Evolutionary conservation across 257 asterid species (phyloP), one percentile per base, ranked within the genome.

Genomic region (Leonotis leonurus): DNA sequence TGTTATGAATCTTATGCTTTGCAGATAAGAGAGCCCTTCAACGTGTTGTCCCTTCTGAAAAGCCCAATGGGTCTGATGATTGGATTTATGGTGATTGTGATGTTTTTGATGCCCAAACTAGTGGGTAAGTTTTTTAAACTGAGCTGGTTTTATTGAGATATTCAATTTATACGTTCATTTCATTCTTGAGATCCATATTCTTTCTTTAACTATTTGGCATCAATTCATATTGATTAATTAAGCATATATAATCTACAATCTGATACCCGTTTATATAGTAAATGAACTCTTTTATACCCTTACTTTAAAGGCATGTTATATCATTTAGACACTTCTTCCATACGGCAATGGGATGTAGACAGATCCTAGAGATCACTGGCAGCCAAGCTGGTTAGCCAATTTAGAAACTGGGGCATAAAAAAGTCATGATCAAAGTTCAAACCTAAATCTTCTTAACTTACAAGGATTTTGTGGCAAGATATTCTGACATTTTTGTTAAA

Each of bases 51-150:
- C 45, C 30, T 92, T 11, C 64, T 89, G 79, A 92, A 92, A 65
- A 92, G 99, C 78, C 97, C 96, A 1, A 89, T 92, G 99, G 97
- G 99, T 51, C 72, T 92, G 94, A 92, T 89, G 99, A 75, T 92
- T n/a, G 97, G 99, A 16, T 92, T 92, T 69, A 86, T 92, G 99
- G 85, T 70, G 60, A 55, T 92, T 68, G 97, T 89, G 76, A 73
- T 92, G 97, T 85, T 92, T 75, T 46, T 92, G 77, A 92, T 92
- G 97, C 99, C 97, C 60, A 92, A 89, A 73, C 84, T 92, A 72
- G 89, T 86, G 68, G 99, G 99, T 86, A 82, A 85, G 97, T 69
- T 64, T 49, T 33, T 36, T 7, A 13, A 39, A 11, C 50, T 71
- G 58, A 13, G 29, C 60, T 45, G 67, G 55, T 65, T 60, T 27